Evolutionary conservation across 2,329 filamentous ascomycete species (phyloP).

Genomic region (Colletotrichum phormii): DNA sequence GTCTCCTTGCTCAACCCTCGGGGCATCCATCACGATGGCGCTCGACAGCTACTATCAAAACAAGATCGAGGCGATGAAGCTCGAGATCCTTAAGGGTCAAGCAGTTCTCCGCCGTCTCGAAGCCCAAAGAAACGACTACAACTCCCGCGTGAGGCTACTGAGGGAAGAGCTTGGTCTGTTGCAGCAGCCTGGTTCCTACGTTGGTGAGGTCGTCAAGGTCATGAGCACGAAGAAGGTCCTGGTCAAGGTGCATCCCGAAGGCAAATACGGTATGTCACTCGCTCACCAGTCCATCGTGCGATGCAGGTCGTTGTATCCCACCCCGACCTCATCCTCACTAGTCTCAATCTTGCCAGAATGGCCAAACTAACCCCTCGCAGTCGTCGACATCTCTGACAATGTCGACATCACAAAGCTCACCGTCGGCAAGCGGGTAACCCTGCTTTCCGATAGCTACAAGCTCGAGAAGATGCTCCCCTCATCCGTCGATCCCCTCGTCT

Average conservation of each 20-base stretch:
- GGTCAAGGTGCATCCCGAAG: conserved; percentile 98
- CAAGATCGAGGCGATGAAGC: conserved; percentile 99
- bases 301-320: not conserved
- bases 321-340: not conserved
- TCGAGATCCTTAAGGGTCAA: conserved; percentile 99
- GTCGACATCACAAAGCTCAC: conserved; percentile 97
- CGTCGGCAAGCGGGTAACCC: conserved; percentile 94
- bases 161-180: conserved; percentile 95
- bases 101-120: conserved; percentile 94
- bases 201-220: conserved; percentile 99
- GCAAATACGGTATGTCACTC: conserved; percentile 89
- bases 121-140: conserved; percentile 99
- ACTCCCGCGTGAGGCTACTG: conserved; percentile 93
- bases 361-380: conserved; percentile 57
- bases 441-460: conserved; percentile 98
- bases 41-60: conserved; percentile 99
- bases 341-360: not conserved
- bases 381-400: conserved; percentile 93
- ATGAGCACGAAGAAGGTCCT: conserved; percentile 99
- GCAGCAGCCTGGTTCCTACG: conserved; percentile 97
- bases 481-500: conserved; percentile 97
- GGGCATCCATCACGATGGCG: conserved; percentile 78
- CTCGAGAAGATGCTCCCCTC: conserved; percentile 98
- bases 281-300: not conserved
- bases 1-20: conserved; percentile 31